Evolutionary conservation across 2,329 filamentous ascomycete genomes (phyloP).

Genomic region (Talaromyces pinophilus): DNA sequence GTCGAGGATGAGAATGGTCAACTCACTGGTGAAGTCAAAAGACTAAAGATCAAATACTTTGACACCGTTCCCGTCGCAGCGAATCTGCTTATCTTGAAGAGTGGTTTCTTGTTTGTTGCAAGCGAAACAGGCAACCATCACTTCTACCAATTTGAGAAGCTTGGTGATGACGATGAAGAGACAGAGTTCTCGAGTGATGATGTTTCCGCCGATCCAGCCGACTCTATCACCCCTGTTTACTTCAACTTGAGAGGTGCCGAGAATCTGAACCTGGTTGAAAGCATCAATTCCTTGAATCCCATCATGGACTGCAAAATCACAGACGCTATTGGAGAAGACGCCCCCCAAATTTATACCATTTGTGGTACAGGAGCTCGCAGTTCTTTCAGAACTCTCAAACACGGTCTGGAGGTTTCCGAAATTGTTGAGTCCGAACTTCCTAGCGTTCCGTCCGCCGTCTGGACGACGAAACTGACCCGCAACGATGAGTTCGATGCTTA

Average conservation of each 20-base stretch:
- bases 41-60: constrained; percentile 94
- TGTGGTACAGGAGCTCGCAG: constrained; percentile 87
- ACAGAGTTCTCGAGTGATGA: constrained; percentile 80
- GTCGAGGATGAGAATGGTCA: constrained; percentile 75
- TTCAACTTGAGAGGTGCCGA: constrained; percentile 79
- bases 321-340: constrained; percentile 88
- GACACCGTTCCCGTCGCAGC: constrained; percentile 90
- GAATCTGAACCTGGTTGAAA: constrained; percentile 82
- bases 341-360: constrained; percentile 92
- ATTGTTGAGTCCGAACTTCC: constrained; percentile 93
- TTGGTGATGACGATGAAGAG: constrained; percentile 93
- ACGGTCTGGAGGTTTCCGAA: constrained; percentile 89
- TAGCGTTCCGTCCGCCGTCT: constrained; percentile 85
- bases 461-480: constrained; percentile 85
- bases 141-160: constrained; percentile 95
- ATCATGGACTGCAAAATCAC: constrained; percentile 88
- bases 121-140: constrained; percentile 91
- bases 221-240: constrained; percentile 74
- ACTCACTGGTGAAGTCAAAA: constrained; percentile 75
- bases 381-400: constrained; percentile 86
- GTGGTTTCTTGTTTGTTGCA: constrained; percentile 89
- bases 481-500: constrained; percentile 88
- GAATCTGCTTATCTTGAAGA: constrained; percentile 89
- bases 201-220: constrained; percentile 73
- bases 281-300: constrained; percentile 85